Percentiles rank a stretch among this genome's conserved stretches.
Evolutionary conservation across 2,329 filamentous ascomycete genomes (phyloP).

Genomic region (Botrytis medusae): DNA sequence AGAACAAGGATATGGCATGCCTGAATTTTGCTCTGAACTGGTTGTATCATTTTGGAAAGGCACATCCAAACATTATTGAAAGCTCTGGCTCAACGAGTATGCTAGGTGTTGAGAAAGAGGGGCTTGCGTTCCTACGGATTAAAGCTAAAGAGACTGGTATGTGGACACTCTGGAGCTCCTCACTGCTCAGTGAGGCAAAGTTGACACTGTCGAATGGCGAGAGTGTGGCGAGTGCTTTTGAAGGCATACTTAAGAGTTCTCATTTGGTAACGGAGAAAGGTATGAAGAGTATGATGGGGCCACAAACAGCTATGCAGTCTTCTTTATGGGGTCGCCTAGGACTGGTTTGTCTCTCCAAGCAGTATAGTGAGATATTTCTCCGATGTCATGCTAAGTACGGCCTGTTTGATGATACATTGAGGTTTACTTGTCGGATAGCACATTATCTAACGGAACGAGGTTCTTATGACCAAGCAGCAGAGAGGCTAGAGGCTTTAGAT

Average conservation of each 20-base stretch:
- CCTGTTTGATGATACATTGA: constrained; percentile 76
- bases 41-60: constrained; percentile 91
- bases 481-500: constrained; percentile 59
- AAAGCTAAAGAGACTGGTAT: constrained; percentile 85
- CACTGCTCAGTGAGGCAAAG: constrained; percentile 82
- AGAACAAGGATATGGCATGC: constrained; percentile 89
- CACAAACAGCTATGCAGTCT: constrained; percentile 70
- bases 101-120: constrained; percentile 77
- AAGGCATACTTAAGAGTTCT: constrained; percentile 78
- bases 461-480: constrained; percentile 66
- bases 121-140: constrained; percentile 76
- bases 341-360: constrained; percentile 53
- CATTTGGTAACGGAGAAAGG: constrained; percentile 78
- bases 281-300: constrained; percentile 69
- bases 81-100: constrained; percentile 70
- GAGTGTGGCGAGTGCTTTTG: constrained; percentile 63
- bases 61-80: constrained; percentile 73
- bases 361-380: constrained; percentile 71
- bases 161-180: constrained; percentile 81
- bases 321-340: constrained; percentile 77
- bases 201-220: constrained; percentile 71
- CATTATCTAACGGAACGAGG: constrained; percentile 66
- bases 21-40: constrained; percentile 95
- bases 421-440: constrained; percentile 69
- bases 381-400: constrained; percentile 65